Evolutionary conservation across 768 basidiomycete genomes (phyloP).

Genomic region (Pisolithus albus): DNA sequence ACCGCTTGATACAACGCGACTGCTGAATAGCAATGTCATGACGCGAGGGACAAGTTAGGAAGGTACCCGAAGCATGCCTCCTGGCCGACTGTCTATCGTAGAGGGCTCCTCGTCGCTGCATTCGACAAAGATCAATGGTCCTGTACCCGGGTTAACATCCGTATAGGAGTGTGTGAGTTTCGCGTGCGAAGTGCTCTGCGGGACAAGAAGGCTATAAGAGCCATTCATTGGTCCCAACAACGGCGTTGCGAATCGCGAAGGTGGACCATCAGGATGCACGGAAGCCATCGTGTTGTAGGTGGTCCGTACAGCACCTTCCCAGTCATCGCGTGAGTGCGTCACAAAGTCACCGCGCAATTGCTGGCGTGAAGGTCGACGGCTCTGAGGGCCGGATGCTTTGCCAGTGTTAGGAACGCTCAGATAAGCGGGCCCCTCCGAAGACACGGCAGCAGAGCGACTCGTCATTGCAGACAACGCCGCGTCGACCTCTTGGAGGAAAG

Average conservation of each 20-base stretch:
- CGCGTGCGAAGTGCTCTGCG: constrained; percentile 7
- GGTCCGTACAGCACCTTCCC: constrained; percentile 18
- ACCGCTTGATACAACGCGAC: constrained; percentile 10
- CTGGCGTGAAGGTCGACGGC: constrained; percentile 25
- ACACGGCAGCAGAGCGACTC: constrained; percentile 21
- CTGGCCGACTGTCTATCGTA: constrained; percentile 10
- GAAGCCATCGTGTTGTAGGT: constrained; percentile 28
- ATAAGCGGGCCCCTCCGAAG: constrained; percentile 26
- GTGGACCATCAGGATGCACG: constrained; percentile 20
- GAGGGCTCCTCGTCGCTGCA: neutral
- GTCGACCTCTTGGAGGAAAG: constrained; percentile 26
- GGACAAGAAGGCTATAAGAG: constrained; percentile 14
- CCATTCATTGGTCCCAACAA: constrained; percentile 14
- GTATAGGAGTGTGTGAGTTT: neutral
- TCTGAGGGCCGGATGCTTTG: constrained; percentile 22
- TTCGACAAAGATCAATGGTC: constrained; percentile 1
- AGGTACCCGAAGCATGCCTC: constrained; percentile 8
- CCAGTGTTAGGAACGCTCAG: constrained; percentile 21
- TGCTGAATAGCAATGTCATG: constrained; percentile 19
- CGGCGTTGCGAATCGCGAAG: constrained; percentile 19
- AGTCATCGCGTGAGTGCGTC: constrained; percentile 20
- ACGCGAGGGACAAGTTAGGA: constrained; percentile 15
- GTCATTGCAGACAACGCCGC: constrained; percentile 21
- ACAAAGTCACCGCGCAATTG: constrained; percentile 25
- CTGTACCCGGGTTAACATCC: neutral